These are phyloP conservation scores for Leucosporidium creatinivorum DNA, from an alignment of 768 basidiomycete genomes.

Conservation along the genomic window DNA sequence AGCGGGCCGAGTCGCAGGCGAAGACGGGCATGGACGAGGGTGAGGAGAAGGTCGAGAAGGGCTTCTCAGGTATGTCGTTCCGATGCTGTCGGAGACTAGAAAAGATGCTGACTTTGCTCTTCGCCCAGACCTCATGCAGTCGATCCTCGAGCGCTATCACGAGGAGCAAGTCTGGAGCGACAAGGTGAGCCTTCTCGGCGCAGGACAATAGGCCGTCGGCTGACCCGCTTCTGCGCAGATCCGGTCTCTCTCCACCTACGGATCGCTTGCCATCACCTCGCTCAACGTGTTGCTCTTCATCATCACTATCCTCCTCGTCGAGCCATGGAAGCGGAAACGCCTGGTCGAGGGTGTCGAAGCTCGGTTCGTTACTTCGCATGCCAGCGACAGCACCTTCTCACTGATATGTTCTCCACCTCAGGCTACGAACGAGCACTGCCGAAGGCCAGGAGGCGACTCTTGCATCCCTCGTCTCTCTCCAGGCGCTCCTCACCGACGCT, in stretches of 20 bases:
- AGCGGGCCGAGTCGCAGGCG: slow-evolving; percentile 66
- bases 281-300: slow-evolving; percentile 88
- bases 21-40: slow-evolving; percentile 60
- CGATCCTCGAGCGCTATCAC: slow-evolving; percentile 80
- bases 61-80: slow-evolving; percentile 51
- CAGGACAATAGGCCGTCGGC: background rate
- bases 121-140: slow-evolving; percentile 63
- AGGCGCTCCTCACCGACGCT: slow-evolving; percentile 15
- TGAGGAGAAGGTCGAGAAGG: slow-evolving; percentile 75
- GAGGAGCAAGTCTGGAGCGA: slow-evolving; percentile 99
- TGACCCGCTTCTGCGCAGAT: slow-evolving; percentile 46
- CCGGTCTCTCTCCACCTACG: slow-evolving; percentile 87
- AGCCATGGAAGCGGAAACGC: slow-evolving; percentile 88
- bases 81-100: background rate
- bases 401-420: background rate
- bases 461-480: slow-evolving; percentile 13
- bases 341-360: slow-evolving; percentile 83
- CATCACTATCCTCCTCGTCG: slow-evolving; percentile 78
- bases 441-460: slow-evolving; percentile 19
- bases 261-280: slow-evolving; percentile 71
- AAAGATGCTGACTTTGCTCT: background rate
- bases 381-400: background rate
- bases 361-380: slow-evolving; percentile 6
- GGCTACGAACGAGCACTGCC: slow-evolving; percentile 12
- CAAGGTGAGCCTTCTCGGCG: slow-evolving; percentile 48